Conservation (phyloP, 2,329 filamentous ascomycete genomes). For the Lasiodiplodia hormozganensis region DNA sequence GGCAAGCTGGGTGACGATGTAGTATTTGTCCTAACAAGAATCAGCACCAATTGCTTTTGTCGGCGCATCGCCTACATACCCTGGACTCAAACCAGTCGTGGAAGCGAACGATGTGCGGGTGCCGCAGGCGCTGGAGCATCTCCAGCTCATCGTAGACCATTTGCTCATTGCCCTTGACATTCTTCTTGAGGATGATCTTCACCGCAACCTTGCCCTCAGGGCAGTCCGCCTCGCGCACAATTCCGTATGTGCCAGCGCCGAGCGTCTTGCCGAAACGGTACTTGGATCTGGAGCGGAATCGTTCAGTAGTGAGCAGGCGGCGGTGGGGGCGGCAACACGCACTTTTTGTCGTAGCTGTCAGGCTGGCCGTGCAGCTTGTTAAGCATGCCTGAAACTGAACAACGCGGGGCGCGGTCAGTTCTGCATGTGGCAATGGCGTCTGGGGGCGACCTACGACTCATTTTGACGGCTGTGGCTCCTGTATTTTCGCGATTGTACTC, state of each 20-base stretch:
- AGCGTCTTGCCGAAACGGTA: constrained; percentile 94
- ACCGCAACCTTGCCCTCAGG: constrained; percentile 87
- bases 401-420: constrained; percentile 32
- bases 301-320: constrained; percentile 31
- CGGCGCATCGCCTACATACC: constrained; percentile 59
- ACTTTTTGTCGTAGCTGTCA: constrained; percentile 99
- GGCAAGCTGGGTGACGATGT: constrained; percentile 96
- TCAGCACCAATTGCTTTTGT: constrained; percentile 8
- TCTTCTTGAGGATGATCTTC: constrained; percentile 99
- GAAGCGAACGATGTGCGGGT: constrained; percentile 96
- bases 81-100: constrained; percentile 99
- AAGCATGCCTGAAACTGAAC: constrained; percentile 84
- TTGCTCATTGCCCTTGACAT: constrained; percentile 95
- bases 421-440: constrained; percentile 9
- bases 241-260: constrained; percentile 96
- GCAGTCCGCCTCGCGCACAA: constrained; percentile 92
- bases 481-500: constrained; percentile 13
- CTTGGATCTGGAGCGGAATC: constrained; percentile 65
- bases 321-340: constrained; percentile 40
- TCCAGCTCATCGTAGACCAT: constrained; percentile 99
- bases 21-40: constrained; percentile 86
- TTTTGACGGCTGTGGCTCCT: constrained; percentile 35
- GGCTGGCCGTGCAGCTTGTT: constrained; percentile 97
- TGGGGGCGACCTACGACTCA: constrained; percentile 42
- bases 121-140: constrained; percentile 88